These are phyloP conservation scores for Solanum raphanifolium DNA, from an alignment of 257 asterid species.

Conservation along the genomic window DNA sequence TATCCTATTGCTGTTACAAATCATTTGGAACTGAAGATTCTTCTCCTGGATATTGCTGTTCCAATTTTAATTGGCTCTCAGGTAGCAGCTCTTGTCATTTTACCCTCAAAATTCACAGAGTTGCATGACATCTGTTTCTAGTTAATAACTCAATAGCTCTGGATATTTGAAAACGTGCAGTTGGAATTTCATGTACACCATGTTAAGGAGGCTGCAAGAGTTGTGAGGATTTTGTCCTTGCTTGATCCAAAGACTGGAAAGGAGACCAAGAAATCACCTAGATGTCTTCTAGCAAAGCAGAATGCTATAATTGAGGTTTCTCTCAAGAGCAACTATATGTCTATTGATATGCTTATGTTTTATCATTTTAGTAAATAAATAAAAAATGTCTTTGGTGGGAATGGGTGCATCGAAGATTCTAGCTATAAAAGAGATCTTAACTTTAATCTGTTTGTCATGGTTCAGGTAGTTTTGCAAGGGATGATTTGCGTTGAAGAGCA, in stretches of 20 bases:
- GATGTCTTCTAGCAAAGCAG: constrained; percentile 67
- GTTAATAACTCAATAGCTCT: background rate
- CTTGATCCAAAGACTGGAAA: constrained; percentile 86
- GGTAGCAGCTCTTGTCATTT: constrained; percentile 24
- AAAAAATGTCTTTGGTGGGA: background rate
- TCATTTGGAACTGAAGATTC: constrained; percentile 72
- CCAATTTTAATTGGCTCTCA: constrained; percentile 84
- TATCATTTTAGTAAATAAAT: background rate
- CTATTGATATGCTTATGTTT: background rate
- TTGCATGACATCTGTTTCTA: background rate
- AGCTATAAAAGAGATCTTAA: background rate
- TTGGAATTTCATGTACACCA: constrained; percentile 84
- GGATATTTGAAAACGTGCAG: constrained; percentile 26
- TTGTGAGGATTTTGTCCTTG: constrained; percentile 49
- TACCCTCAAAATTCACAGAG: constrained; percentile 43
- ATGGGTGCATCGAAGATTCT: background rate
- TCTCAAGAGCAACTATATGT: constrained; percentile 1
- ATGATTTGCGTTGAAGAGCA: constrained; percentile 71
- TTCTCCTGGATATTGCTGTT: constrained; percentile 53
- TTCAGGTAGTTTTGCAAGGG: constrained; percentile 56
- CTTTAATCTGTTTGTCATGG: background rate
- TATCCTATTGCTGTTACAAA: constrained; percentile 65
- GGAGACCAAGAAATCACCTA: constrained; percentile 62
- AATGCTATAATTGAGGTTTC: constrained; percentile 76
- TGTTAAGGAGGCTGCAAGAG: constrained; percentile 73